Evolutionary conservation across 768 basidiomycete species (phyloP), one percentile per base, ranked within the genome.

Genomic region (Strobilomyces confusus): DNA sequence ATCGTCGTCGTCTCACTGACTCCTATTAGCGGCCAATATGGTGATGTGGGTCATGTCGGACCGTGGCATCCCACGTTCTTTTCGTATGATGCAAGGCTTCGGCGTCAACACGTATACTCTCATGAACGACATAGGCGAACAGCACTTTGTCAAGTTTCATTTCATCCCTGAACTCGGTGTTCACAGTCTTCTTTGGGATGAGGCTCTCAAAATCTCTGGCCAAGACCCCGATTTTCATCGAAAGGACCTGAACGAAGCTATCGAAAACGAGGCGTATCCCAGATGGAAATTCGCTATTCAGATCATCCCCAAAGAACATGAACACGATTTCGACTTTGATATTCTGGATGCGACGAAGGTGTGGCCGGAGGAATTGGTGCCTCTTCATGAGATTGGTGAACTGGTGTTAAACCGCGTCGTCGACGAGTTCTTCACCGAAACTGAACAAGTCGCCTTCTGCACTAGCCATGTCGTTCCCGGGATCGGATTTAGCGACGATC

Each of bases 221-320:
- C 89, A 92, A 67, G 92, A 95, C 68, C 92, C 93, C 33, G 92
- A 94, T 68, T 95, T 89, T 71, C 92, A 93, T 58, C 82, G 91
- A 30, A 87, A 92, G 63, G 92, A 95, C 63, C 72, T 95, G 3
- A 80, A 81, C 48, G 92, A 94, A 61, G 92, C 92, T 7, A 93
- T 95, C 56, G 73, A 81, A 33, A 77, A 73, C 29, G 89, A 86
- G 4, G 75, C 77, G 2, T 85, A 75, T 62, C 84, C 93, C 9
- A 87, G 81, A 65, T 95, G 86, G 85, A 86, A 81, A 48, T 77
- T 95, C 33, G 86, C 81, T 30, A 83, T 95, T 9, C 65, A 69
- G 56, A 73, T 73, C 40, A 80, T 95, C 41, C 74, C 83, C 19
- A 81, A 90, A 64, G 75, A 80, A 44, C 75, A 81, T 41, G 89